Percentiles rank a stretch among this genome's conserved stretches.
phyloP scores from a whole-genome alignment of 2,329 filamentous ascomycete species.

The Didymella exigua region DNA sequence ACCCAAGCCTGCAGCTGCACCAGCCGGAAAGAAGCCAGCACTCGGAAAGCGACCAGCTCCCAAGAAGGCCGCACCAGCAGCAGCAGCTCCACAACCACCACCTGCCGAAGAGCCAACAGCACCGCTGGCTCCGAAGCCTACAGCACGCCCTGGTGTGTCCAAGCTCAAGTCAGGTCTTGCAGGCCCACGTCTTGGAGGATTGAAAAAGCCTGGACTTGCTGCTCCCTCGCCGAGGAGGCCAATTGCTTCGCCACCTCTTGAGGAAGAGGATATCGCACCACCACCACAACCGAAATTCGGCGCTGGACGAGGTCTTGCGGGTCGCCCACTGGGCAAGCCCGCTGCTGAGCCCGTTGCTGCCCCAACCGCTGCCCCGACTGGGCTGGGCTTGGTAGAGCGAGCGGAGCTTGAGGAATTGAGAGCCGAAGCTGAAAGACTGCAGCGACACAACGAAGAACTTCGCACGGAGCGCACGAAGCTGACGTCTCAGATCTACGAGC shows the following conservation, averaged over 20 bases:
- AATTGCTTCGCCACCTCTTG: constrained; percentile 55
- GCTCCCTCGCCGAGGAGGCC: constrained; percentile 49
- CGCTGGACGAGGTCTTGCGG: constrained; percentile 75
- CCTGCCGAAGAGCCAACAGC: constrained; percentile 56
- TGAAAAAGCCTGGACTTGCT: constrained; percentile 51
- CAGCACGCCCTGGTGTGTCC: constrained; percentile 56
- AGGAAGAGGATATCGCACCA: constrained; percentile 51
- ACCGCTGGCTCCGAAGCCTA: constrained; percentile 64
- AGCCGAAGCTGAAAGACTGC: constrained; percentile 77
- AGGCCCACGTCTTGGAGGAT: constrained; percentile 46
- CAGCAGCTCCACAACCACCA: constrained; percentile 46
- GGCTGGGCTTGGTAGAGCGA: constrained; percentile 78
- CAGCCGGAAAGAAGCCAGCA: constrained; percentile 46
- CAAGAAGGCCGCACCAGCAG: constrained; percentile 57
- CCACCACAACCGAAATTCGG: constrained; percentile 64
- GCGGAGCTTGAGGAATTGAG: constrained; percentile 92
- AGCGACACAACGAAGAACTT: constrained; percentile 77
- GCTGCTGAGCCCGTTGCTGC: constrained; percentile 68
- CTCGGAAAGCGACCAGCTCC: constrained; percentile 58
- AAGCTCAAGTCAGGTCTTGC: constrained; percentile 51
- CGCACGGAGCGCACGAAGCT: constrained; percentile 81
- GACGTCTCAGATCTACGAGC: constrained; percentile 84
- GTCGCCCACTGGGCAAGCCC: constrained; percentile 84
- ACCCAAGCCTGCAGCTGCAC: constrained; percentile 58
- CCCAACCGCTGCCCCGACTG: constrained; percentile 59